A percentile compares a stretch with the other conserved stretches of the same genome.
phyloP scores from a whole-genome alignment of 305 asterid species.

The Striga hermonthica region DNA sequence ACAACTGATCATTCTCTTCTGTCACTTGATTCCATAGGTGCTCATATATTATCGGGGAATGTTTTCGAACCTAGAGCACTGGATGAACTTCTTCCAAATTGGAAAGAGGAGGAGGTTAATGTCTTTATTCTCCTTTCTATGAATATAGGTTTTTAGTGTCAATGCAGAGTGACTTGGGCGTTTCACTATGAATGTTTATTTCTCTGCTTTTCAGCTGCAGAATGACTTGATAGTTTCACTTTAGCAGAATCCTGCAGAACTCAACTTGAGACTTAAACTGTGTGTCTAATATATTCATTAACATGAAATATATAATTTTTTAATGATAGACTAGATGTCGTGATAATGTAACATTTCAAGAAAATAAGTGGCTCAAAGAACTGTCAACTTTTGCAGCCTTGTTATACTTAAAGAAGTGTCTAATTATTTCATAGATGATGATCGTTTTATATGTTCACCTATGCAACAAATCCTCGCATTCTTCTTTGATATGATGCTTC shows the following conservation, averaged over 20 bases:
- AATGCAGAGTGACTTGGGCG: background rate
- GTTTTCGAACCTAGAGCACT: slow-evolving; percentile 93
- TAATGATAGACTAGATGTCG: background rate
- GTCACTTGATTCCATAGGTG: slow-evolving; percentile 53
- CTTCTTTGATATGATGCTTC: slow-evolving; percentile 10
- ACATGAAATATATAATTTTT: background rate
- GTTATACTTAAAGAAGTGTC: slow-evolving; percentile 10
- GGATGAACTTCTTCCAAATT: slow-evolving; percentile 88
- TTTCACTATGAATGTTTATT: background rate
- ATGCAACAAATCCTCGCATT: slow-evolving; percentile 6
- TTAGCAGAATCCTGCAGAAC: slow-evolving; percentile 13
- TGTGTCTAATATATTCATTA: background rate
- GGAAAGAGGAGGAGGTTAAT: slow-evolving; percentile 84
- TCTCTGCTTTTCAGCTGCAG: slow-evolving; percentile 1
- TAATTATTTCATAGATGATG: slow-evolving; percentile 17
- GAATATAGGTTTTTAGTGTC: slow-evolving; percentile 14
- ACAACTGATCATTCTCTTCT: slow-evolving; percentile 6
- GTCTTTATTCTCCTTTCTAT: slow-evolving; percentile 16
- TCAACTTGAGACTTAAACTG: slow-evolving; percentile 13
- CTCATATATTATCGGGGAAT: slow-evolving; percentile 93
- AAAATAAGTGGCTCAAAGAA: slow-evolving; percentile 5
- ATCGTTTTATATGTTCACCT: slow-evolving; percentile 10
- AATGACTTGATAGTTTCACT: background rate
- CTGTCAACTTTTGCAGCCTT: background rate
- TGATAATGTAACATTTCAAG: slow-evolving; percentile 18